Base-by-base conservation (phyloP, 2,329 filamentous ascomycete species). In the Cryphonectria carpinicola region DNA sequence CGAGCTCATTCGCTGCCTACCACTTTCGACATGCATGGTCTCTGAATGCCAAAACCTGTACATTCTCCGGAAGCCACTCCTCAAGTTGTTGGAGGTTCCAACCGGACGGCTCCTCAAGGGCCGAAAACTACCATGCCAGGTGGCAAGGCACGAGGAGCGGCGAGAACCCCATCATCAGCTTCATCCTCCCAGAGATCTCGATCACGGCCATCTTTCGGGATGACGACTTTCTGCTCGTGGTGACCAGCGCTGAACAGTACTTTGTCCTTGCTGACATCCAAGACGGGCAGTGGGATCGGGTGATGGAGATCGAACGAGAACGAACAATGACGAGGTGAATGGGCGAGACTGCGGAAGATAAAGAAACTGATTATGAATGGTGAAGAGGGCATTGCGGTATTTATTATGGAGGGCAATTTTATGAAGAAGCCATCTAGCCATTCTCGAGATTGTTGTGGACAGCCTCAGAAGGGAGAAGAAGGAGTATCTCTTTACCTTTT, bases 141-240 rank as follows among this genome's bases (percentile, higher is more conserved):
- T 10, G 37, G 37, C 37, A 10, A 39, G 37, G 37, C 37, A 39
- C 37, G 10, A 39, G 37, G 11, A 2, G 10, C 37, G 28, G 28
- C 28, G 28, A 28, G 28, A 28, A 28, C 28, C 28, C 28, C 1
- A 28, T 28, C 28, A 28, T 28, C 28, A 28, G 28, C 28, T 28
- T 28, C 28, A 28, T 28, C 28, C 28, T 28, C 28, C 28, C 28
- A 28, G 28, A 28, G 28, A 28, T 28, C 28, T 28, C 28, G 28
- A 11, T 19, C 1, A 5, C 25, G 32, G n/a, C 10, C 2, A 61
- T 70, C 10, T 41, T 60, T 14, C 58, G 19, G 28, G 70, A 71
- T 17, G 70, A 70, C 4, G 52, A 70, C 14, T 70, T 70, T 35
- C 28, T 71, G 41, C 41, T 71, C n/a, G 14, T 65, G 25, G 3